Evolutionary conservation across 129 eudicot species (phyloP), one percentile per base, ranked within the genome.

Genomic region (Pseudognaphalium luteoalbum): DNA sequence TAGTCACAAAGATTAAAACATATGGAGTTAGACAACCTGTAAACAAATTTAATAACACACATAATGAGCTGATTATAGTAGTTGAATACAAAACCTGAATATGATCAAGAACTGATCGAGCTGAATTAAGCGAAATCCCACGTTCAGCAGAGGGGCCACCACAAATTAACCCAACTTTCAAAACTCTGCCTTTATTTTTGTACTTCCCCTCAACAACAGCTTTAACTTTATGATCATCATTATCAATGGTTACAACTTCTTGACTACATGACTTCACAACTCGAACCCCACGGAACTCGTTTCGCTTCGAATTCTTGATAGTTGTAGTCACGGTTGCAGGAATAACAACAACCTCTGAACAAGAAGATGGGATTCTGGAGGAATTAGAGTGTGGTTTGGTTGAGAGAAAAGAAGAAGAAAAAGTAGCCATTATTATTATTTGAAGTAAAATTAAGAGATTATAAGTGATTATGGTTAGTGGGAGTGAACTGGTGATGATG

Each of bases 141-240:
- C 96, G 98, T 81, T 93, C 98, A 32, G 91, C 89, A 10, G 98
- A 93, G 1, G 98, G 98, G 2, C 98, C 98, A 51, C 98, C 98
- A 57, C 98, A 93, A 10, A 93, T 77, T 21, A 93, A 76, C 52
- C 98, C 98, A 19, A 93, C 96, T 81, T 90, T 84, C 71, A 93
- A 80, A 30, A 88, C 81, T 76, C 72, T 86, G 10, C 78, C 81
- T 62, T 85, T 71, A 21, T 76, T 77, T 14, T 68, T 78, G 77
- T 28, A 72, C 60, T 54, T 5, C 20, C 64, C 78, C 19, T 66
- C 83, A 20, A 57, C 81, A 15, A 5, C 60, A 15, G 6, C 19
- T 54, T 14, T 62, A 6, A 21, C 37, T 20, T 59, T 80, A 41
- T 33, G 62, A 60, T 83, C 85, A 79, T 51, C 80, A 54, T 83